Conservation (phyloP, 2,329 filamentous ascomycete genomes). For the Colletotrichum sp. region DNA sequence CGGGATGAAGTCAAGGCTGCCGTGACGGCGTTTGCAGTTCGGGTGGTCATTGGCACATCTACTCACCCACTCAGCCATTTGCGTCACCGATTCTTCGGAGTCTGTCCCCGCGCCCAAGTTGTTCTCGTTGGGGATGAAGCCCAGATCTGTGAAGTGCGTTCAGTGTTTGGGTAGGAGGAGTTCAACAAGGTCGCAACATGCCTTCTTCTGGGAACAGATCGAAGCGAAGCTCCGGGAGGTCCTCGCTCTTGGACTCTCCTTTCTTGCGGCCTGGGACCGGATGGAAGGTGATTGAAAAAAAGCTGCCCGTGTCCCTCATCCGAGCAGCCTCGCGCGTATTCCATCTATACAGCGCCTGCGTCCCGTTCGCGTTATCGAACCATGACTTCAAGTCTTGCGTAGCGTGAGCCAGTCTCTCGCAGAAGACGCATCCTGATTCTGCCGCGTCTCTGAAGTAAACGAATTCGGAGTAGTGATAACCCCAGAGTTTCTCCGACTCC, state of each 20-base stretch:
- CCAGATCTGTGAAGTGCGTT: not conserved
- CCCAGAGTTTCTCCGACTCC: not conserved
- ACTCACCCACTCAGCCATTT: constrained; percentile 15
- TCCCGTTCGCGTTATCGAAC: not conserved
- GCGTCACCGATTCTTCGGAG: not conserved
- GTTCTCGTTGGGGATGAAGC: not conserved
- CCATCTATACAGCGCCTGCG: not conserved
- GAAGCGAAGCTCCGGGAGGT: not conserved
- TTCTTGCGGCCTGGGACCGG: not conserved
- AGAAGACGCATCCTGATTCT: not conserved
- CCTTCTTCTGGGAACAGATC: not conserved
- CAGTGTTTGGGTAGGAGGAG: accelerated
- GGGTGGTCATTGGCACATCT: constrained; percentile 1
- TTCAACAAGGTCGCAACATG: not conserved
- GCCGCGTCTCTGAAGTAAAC: not conserved
- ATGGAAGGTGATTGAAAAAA: not conserved
- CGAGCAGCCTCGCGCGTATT: not conserved
- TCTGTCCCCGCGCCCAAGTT: not conserved
- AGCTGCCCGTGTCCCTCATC: not conserved
- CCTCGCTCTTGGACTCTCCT: not conserved
- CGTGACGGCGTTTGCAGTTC: constrained; percentile 3
- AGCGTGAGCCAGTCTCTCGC: not conserved
- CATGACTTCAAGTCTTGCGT: not conserved
- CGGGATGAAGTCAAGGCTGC: not conserved
- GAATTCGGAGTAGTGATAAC: not conserved